Evolutionary conservation across 2,329 filamentous ascomycete species (phyloP).

Genomic region (Phoma sp.): DNA sequence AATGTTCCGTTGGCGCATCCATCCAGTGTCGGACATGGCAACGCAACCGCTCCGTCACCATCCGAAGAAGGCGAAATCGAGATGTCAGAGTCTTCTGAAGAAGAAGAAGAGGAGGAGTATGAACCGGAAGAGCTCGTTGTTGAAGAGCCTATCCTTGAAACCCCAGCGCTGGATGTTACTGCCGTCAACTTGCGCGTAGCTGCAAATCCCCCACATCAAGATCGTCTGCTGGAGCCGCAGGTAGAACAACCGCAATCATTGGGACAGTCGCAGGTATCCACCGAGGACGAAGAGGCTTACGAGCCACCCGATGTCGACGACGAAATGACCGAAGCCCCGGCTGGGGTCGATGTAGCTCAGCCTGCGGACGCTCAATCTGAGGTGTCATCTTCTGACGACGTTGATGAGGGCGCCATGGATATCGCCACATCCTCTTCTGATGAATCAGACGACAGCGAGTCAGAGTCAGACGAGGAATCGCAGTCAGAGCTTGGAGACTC

Average conservation of each 20-base stretch:
- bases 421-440: conserved; percentile 40
- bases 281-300: conserved; percentile 39
- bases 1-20: not conserved
- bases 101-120: conserved; percentile 41
- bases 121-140: conserved; percentile 35
- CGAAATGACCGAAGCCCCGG: conserved; percentile 17
- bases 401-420: conserved; percentile 44
- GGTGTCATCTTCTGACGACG: conserved; percentile 19
- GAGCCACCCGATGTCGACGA: conserved; percentile 41
- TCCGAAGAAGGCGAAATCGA: conserved; percentile 44
- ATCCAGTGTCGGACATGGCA: conserved; percentile 4
- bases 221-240: conserved; percentile 8
- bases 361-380: not conserved
- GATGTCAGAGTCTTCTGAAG: conserved; percentile 42
- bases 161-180: not conserved
- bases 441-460: conserved; percentile 32
- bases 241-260: conserved; percentile 11
- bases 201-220: conserved; percentile 10
- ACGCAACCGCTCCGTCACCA: conserved; percentile 18
- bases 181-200: not conserved
- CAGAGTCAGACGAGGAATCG: conserved; percentile 26
- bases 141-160: not conserved
- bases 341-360: not conserved
- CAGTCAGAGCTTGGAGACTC: conserved; percentile 20
- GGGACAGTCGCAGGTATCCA: conserved; percentile 21